Evolutionary conservation across 176 grass and related monocot species (phyloP), one percentile per base, ranked within the genome.

Genomic region (Cenchrus americanus): DNA sequence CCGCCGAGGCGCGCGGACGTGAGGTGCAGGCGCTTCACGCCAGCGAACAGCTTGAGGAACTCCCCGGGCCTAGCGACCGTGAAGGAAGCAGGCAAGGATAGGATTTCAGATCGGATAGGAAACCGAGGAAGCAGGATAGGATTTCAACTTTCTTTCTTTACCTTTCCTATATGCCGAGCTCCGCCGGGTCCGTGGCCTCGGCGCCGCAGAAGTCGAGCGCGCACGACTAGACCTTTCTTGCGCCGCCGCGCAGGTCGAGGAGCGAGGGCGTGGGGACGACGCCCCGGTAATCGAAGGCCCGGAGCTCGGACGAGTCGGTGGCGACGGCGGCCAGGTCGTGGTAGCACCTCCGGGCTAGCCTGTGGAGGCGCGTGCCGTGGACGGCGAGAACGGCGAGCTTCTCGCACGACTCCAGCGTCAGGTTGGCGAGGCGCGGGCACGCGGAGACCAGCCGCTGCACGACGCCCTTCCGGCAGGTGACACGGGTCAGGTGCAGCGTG

Each of bases 361-460:
- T 32, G 2, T 41, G 83, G 73, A 85, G 83, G 18, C 52, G 51
- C 7, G 7, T 24, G 63, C 5, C 2, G n/a, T 47, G 3, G 12
- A 77, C 3, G 49, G 62, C 30, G 63, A 85, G 40, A 2, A 10
- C 14, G 50, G 73, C 60, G 6, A 78, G 17, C 7, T 14, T 3
- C 4, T 0, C 1, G 51, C 63, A 85, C 7, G 40, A 23, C 40
- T 77, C 64, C 0, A 85, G 48, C 46, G 52, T 60, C 6, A 85
- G 64, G 41, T 85, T 64, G 1, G 24, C 51, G 2, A 78, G 83
- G 12, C 75, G 10, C 11, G 73, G 40, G 82, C 82, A 77, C 1
- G 23, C 62, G 7, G 82, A 58, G 17, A 84, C 51, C 7, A 78
- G 64, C 64, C 64, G 9, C 18, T 85, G 32, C 32, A 86, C 58